Percentiles rank a stretch among this genome's conserved stretches.
Evolutionary conservation across 805 yeast genomes (phyloP).

Genomic region (Blastobotrys attinorum): DNA sequence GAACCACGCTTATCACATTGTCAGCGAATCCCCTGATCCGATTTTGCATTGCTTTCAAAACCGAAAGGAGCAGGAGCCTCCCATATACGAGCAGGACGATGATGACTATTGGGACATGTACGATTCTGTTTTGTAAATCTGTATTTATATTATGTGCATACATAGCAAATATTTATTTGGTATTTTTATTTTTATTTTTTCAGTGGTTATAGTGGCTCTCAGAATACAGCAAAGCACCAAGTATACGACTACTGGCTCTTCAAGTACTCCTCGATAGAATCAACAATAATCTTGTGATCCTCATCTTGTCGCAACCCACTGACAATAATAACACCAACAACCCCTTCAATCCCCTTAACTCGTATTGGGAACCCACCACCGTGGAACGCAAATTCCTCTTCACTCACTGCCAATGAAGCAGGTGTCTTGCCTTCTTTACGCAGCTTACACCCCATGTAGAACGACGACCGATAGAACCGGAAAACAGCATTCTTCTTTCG

Average conservation of each 20-base stretch:
- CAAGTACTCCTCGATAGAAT: conserved; percentile 15
- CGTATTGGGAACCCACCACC: conserved; percentile 30
- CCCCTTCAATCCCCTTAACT: conserved; percentile 24
- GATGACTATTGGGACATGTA: conserved; percentile 13
- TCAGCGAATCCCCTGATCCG: too few species aligned
- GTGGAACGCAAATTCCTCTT: conserved; percentile 21
- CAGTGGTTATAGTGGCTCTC: not conserved
- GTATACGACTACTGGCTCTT: not conserved
- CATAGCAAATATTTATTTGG: not conserved
- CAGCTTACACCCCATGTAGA: conserved; percentile 24
- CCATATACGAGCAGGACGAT: too few species aligned
- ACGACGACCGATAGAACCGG: conserved; percentile 22
- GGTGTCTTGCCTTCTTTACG: conserved; percentile 17
- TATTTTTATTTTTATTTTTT: too few species aligned
- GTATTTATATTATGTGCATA: too few species aligned
- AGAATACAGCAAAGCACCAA: not conserved
- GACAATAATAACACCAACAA: conserved; percentile 25
- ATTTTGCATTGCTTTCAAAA: too few species aligned
- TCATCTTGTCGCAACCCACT: conserved; percentile 24
- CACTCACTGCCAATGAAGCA: conserved; percentile 17
- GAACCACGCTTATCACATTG: too few species aligned
- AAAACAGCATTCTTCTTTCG: conserved; percentile 23
- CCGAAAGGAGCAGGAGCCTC: too few species aligned
- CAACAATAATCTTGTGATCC: conserved; percentile 23
- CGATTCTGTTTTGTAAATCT: conserved; percentile 1